Evolutionary conservation across 495 filamentous ascomycete species (phyloP), one percentile per base, ranked within the genome.

Genomic region (Penicillium waksmanii): DNA sequence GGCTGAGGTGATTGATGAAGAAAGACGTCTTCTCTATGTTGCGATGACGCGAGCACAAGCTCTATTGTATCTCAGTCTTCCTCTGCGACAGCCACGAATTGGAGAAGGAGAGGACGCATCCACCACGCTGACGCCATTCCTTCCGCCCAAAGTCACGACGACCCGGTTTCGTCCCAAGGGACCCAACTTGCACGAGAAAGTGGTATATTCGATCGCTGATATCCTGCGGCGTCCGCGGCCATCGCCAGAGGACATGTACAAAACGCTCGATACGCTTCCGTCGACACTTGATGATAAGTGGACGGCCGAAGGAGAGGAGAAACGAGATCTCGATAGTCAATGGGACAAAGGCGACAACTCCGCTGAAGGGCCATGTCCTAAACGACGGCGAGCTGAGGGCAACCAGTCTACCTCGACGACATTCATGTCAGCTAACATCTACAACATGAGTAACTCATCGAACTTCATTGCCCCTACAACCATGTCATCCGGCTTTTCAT

Each of bases 11-110:
- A 78, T 80, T 15, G 89, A 94, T 57, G 96, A 99, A 73, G 96
- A 99, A 68, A 80, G 96, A 58, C 79, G 96, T 51, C 74, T 99
- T 51, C 80, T 99, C 0, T 99, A 98, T 70, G 96, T 99, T 6
- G 96, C 94, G 8, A 99, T 99, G 96, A 99, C 96, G 5, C 81
- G 95, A 75, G 95, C 96, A 2, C 88, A 97, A 70, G 88, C 85
- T 7, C 74, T 99, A 34, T 79, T 99, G n/a, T 97, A 98, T 65
- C 81, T 98, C 52, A 97, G 92, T 66, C 89, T 87, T 55, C 93
- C 96, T 1, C 70, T 82, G 21, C 84, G 81, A 40, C 86, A 86
- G 62, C 84, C 87, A 6, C 78, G 83, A 51, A 73, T 80, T 25
- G 68, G 68, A 43, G 87, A 90, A 63, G 78, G 87, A 58, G 68